These are phyloP conservation scores for Quercus lobata DNA, from an alignment of 331 rosid species.

Conservation along the genomic window DNA sequence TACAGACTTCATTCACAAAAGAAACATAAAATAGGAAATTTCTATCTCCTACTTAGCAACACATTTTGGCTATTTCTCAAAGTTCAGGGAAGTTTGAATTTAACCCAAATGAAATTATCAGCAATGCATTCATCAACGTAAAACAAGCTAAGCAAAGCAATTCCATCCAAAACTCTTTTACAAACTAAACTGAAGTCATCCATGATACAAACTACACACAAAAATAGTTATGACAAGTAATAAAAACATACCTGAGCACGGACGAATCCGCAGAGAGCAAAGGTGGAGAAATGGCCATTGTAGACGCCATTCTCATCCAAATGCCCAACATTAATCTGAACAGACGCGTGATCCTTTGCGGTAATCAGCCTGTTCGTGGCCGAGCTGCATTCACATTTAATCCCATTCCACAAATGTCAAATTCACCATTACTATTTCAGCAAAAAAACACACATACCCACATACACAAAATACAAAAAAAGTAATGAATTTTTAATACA, in stretches of 20 bases:
- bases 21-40: too few species aligned
- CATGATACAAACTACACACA: neutral
- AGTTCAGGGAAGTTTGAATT: too few species aligned
- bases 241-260: conserved; percentile 57
- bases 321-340: conserved; percentile 80
- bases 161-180: neutral
- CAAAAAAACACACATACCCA: neutral
- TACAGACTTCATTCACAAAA: too few species aligned
- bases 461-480: neutral
- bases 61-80: too few species aligned
- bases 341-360: conserved; percentile 80
- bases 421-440: neutral
- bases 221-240: too few species aligned
- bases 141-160: neutral
- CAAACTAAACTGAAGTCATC: neutral
- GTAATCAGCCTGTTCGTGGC: conserved; percentile 79
- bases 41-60: too few species aligned
- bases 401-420: neutral
- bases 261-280: conserved; percentile 75
- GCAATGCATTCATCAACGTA: neutral
- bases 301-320: conserved; percentile 70
- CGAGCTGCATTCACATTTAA: conserved; percentile 43
- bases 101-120: neutral
- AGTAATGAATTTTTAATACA: too few species aligned
- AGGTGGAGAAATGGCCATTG: conserved; percentile 70